Conservation (phyloP, 2,329 filamentous ascomycete species). For the Fusarium newnesense region DNA sequence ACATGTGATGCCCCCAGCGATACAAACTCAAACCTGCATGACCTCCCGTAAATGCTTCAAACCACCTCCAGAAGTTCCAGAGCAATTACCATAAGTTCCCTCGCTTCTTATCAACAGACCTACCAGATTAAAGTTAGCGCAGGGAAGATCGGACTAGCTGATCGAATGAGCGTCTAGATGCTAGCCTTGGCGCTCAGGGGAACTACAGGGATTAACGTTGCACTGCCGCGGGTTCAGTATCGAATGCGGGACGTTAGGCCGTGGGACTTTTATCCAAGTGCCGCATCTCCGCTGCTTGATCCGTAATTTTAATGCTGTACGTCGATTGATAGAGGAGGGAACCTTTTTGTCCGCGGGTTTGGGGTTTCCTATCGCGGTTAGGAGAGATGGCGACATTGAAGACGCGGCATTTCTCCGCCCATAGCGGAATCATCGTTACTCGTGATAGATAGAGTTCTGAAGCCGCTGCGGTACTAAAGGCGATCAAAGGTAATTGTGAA, state of each 20-base stretch:
- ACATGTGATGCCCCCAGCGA: background rate
- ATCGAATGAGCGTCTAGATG: background rate
- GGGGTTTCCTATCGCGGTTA: background rate
- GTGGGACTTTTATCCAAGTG: background rate
- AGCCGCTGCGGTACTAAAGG: background rate
- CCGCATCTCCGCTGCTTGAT: background rate
- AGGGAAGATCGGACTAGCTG: conserved; percentile 10
- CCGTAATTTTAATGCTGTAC: background rate
- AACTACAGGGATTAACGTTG: background rate
- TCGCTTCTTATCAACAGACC: conserved; percentile 8
- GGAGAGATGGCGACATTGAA: background rate
- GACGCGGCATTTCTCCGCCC: background rate
- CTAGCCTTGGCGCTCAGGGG: conserved; percentile 15
- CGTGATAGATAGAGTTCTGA: background rate
- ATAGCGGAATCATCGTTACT: background rate
- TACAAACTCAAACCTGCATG: background rate
- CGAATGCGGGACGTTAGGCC: background rate
- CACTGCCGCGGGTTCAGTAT: background rate
- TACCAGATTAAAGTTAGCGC: conserved; percentile 11
- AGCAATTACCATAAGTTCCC: conserved; percentile 14
- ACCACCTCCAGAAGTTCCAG: conserved; percentile 8
- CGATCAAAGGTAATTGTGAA: background rate
- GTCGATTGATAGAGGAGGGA: background rate
- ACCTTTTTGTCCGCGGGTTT: background rate
- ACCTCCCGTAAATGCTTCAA: background rate